Base-by-base conservation (phyloP, 805 yeast genomes). In the Ogataea neopini region DNA sequence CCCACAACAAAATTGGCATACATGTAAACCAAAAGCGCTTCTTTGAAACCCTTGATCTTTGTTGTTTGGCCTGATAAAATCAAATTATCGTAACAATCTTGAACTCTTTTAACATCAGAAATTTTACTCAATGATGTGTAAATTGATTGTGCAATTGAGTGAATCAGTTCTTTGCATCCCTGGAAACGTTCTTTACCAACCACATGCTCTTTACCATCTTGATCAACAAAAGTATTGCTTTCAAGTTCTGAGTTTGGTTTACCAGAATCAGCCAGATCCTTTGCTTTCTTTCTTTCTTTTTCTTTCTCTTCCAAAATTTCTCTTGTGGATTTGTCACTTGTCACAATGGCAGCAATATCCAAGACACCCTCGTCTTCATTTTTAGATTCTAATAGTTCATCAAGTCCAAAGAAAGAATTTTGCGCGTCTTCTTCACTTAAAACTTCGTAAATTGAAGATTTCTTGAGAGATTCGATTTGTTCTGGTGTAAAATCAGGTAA, bases 111-210 rank as follows among this genome's bases (percentile, higher is more conserved):
- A 15, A 84, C 68, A 57, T 87, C 92, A 5, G 67, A 59, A 14
- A 92, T 73, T 45, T 73, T 72, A n/a, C 65, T 58, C 44, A 88
- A 66, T 0, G 81, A 71, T 23, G 69, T 66, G 40, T 80, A 80
- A 1, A 88, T 75, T 2, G 77, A 75, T 15, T 68, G 69, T 3
- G 86, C 75, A 17, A 92, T 73, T 18, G 62, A 60, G 4, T 68
- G 71, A 28, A 92, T 74, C 44, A 92, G 73, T 18, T 68, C 73
- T 39, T 77, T 81, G 30, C 86, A 72, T 1, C 97, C 98, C 62
- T 79, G 84, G 67, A 92, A 92, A 58, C 98, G 75, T 69, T 90
- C 96, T 50, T 83, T 86, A 2, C 98, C 98, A n/a, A 92, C 81
- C 6, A 71, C 71, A n/a, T 86, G 62, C 45, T 70, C 69, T 41